These are phyloP conservation scores for Leptomonas seymouri DNA, from an alignment of 208 protist genomes.

Conservation along the genomic window DNA sequence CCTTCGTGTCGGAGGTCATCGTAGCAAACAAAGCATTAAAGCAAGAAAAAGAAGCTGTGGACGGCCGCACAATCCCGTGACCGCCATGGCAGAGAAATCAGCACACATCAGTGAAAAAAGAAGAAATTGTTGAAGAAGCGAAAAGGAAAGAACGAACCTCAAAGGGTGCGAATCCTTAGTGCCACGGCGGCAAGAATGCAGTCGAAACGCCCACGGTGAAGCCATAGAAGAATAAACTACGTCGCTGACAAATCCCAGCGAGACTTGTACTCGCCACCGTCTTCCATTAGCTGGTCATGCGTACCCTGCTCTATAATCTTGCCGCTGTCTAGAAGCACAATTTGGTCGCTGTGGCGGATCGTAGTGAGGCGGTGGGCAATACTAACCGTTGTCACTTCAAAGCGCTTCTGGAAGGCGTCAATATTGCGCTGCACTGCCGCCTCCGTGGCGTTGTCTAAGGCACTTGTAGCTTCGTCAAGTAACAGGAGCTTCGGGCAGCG, in stretches of 20 bases:
- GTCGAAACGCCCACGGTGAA: neutral
- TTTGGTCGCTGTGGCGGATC: conserved; percentile 73
- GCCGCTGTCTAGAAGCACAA: conserved; percentile 73
- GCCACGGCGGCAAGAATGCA: too few species aligned
- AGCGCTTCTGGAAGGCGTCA: conserved; percentile 47
- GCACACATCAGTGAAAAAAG: too few species aligned
- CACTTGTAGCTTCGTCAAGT: conserved; percentile 85
- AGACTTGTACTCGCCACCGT: conserved; percentile 64
- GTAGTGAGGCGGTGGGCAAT: conserved; percentile 88
- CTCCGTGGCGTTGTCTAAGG: conserved; percentile 87
- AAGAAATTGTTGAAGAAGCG: neutral
- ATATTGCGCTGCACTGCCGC: conserved; percentile 63
- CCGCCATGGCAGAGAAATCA: too few species aligned
- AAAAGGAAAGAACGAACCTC: neutral
- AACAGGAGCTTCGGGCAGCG: conserved; percentile 68
- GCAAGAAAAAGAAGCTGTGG: too few species aligned
- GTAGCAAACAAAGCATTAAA: too few species aligned
- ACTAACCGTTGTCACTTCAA: conserved; percentile 66
- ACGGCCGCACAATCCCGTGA: too few species aligned
- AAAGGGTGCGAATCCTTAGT: neutral
- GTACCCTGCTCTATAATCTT: conserved; percentile 74
- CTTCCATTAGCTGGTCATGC: conserved; percentile 78
- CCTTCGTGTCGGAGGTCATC: too few species aligned
- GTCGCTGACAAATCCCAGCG: conserved; percentile 66
- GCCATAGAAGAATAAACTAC: neutral